Evolutionary conservation across 805 yeast species (phyloP), one percentile per base, ranked within the genome.

Genomic region (Sugiyamaella qingdaonensis): DNA sequence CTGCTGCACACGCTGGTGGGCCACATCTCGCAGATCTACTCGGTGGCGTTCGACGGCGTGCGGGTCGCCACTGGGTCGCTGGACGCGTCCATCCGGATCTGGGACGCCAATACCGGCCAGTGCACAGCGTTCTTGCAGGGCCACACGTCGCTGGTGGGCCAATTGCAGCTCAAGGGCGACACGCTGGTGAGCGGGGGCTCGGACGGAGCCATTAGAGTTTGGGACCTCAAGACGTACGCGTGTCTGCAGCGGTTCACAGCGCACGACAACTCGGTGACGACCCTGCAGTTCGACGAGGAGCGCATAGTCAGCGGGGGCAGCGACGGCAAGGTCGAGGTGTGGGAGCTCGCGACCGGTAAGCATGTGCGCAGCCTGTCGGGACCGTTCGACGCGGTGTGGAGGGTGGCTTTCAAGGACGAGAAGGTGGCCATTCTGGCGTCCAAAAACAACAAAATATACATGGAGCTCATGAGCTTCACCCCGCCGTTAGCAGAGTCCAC

Each of bases 21-120:
- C 2, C 99, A 94, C 71, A 80, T 82, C 48, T 91, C 87, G 61
- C 85, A 89, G 54, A 96, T 94, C 13, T 79, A 88, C 53, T 96
- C 97, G 11, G 90, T 92, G 39, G 91, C 97, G 1, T 96, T 96
- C 52, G 94, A 89, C 68, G 97, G 96, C 14, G 80, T 80, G 63
- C 77, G 81, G 57, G 86, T 92, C 65, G 97, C 96, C 35, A 96
- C 97, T 10, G 98, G 98, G 43, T 90, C 97, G 10, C 79, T 94
- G 61, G 99, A 94, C 73, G 81, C 96, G 68, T 86, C 96, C 13
- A 96, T 94, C 48, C 78, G 97, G 59, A 90, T 92, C 43, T 92
- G 98, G 98, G 95, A 89, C 71, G 84, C 95, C 2, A 79, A 84
- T 35, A 85, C 95, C 16, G 98, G 98, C 63, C 80, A 80, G 58